Evolutionary conservation across 768 basidiomycete species (phyloP), one percentile per base, ranked within the genome.

Genomic region (Mycena metata): DNA sequence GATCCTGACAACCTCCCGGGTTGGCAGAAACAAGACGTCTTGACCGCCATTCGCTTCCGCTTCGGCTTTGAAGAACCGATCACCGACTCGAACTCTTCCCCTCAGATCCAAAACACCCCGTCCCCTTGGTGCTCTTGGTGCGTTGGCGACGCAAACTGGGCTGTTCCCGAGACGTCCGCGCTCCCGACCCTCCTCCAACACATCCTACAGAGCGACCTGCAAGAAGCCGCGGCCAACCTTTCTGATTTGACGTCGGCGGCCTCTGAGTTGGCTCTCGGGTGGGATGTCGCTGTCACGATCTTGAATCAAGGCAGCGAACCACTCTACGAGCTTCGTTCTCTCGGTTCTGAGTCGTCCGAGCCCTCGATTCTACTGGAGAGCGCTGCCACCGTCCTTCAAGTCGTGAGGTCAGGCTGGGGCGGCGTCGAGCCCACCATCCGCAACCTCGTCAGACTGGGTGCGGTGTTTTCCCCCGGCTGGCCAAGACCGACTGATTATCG

Each of bases 311-410:
- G 7, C 35, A 35, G 41, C 9, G 30, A 47, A 39, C 54, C 36
- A 7, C 50, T 69, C 46, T 69, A 69, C 41, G 49, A 26, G 43
- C 36, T 69, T 60, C 23, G 58, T 45, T 51, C 65, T 9, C 21
- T 16, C 35, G 57, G 57, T 36, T 49, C 56, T 35, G 51, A 67
- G 19, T 42, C 41, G 39, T 60, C 50, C 50, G 21, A 43, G 26
- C 65, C 65, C 21, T 51, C 57, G 15, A 58, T 69, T 24, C 19
- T 64, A 23, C 45, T 65, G 63, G 52, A 60, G 26, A 47, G 46
- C 46, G 59, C 62, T 17, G 68, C 68, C 45, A 47, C 67, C 19
- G 67, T 63, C 26, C 67, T 69, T 15, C 61, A 63, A 51, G 41
- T 54, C 17, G 19, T 69, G 5, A 47, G 67, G 39, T 59, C 61